phyloP scores from a whole-genome alignment of 2,329 filamentous ascomycete species.

The Atkinsonella texensis region DNA sequence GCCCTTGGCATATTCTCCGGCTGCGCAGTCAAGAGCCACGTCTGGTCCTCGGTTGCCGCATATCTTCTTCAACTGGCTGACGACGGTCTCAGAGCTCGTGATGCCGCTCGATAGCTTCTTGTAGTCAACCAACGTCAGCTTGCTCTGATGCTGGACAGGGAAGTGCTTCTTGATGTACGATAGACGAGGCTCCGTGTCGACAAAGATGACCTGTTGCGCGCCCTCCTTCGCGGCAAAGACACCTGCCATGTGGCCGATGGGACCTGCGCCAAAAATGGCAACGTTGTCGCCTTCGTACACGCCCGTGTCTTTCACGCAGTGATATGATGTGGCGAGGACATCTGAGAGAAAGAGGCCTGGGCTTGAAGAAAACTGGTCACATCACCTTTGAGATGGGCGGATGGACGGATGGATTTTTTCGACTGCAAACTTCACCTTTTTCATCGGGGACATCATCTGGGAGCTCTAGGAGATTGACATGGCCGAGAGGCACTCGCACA shows the following conservation, averaged over 20 bases:
- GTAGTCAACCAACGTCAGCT: conserved; percentile 60
- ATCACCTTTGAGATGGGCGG: not conserved
- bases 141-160: conserved; percentile 31
- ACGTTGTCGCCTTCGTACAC: conserved; percentile 69
- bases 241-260: conserved; percentile 74
- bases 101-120: conserved; percentile 45
- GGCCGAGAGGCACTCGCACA: conserved; percentile 66
- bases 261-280: conserved; percentile 75
- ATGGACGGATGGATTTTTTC: not conserved
- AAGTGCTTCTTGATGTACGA: conserved; percentile 54
- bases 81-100: conserved; percentile 48
- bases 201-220: conserved; percentile 63
- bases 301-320: conserved; percentile 71
- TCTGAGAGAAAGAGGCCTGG: conserved; percentile 62
- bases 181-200: conserved; percentile 62
- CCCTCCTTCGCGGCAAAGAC: conserved; percentile 65
- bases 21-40: conserved; percentile 55
- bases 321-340: conserved; percentile 67
- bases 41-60: conserved; percentile 63
- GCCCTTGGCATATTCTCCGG: conserved; percentile 49
- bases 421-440: conserved; percentile 36
- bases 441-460: conserved; percentile 74
- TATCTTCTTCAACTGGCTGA: conserved; percentile 61
- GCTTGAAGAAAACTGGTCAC: not conserved
- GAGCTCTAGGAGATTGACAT: conserved; percentile 70